phyloP scores from a whole-genome alignment of 75 land plant genomes.

The Isoetes taiwanensis region DNA sequence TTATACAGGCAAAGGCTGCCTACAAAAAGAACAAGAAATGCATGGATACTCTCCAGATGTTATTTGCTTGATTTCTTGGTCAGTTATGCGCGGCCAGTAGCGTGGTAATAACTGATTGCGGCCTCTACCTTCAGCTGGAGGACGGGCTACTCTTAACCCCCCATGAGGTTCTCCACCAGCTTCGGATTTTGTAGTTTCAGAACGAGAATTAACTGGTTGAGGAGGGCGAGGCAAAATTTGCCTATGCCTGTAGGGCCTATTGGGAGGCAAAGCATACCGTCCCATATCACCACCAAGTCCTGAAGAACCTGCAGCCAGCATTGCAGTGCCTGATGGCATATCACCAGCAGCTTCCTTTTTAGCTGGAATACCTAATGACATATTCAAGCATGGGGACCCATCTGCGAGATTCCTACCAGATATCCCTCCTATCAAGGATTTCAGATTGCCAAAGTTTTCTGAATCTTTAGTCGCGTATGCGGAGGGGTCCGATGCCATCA shows the following conservation, averaged over 20 bases:
- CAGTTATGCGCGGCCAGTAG: slow-evolving; percentile 95
- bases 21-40: background rate
- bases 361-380: slow-evolving; percentile 20
- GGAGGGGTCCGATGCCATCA: no score
- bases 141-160: slow-evolving; percentile 56
- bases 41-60: slow-evolving; percentile 92
- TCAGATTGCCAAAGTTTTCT: no score
- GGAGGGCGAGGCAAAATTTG: slow-evolving; percentile 28
- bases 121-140: slow-evolving; percentile 78
- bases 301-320: slow-evolving; percentile 1
- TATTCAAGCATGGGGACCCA: slow-evolving; percentile 37
- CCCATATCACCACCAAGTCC: slow-evolving; percentile 19
- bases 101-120: slow-evolving; percentile 78
- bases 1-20: background rate
- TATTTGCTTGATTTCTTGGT: slow-evolving; percentile 75
- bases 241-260: slow-evolving; percentile 22
- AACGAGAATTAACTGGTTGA: slow-evolving; percentile 12
- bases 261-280: slow-evolving; percentile 3
- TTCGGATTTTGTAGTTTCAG: slow-evolving; percentile 24
- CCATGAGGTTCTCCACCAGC: slow-evolving; percentile 7
- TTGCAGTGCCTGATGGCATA: slow-evolving; percentile 6
- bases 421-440: no score
- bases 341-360: slow-evolving; percentile 4
- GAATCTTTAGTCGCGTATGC: no score
- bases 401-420: no score